Evolutionary conservation across 176 grass and related monocot species (phyloP).

Genomic region (Triticum timopheevii): DNA sequence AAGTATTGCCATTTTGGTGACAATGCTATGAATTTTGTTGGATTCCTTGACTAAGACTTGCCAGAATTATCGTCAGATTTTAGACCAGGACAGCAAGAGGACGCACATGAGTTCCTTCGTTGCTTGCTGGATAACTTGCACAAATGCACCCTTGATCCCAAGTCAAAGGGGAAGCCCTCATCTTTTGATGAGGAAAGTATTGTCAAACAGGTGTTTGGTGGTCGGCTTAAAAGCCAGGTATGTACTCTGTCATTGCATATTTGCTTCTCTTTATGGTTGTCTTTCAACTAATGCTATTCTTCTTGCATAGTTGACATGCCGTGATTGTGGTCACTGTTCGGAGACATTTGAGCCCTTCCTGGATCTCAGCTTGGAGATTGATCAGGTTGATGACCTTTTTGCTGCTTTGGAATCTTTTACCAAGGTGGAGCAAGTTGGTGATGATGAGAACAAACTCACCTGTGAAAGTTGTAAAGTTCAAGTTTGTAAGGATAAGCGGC

Average conservation of each 20-base stretch:
- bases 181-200: constrained; percentile 71
- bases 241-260: not conserved
- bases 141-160: constrained; percentile 48
- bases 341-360: constrained; percentile 85
- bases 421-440: constrained; percentile 76
- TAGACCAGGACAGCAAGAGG: constrained; percentile 68
- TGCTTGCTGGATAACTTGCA: constrained; percentile 82
- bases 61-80: constrained; percentile 83
- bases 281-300: constrained; percentile 18
- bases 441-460: constrained; percentile 67
- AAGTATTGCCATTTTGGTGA: not conserved
- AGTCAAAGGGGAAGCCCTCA: constrained; percentile 30
- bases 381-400: constrained; percentile 47
- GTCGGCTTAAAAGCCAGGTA: constrained; percentile 77
- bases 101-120: constrained; percentile 85
- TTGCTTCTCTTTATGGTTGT: constrained; percentile 4
- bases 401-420: constrained; percentile 85
- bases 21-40: constrained; percentile 11
- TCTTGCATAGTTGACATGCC: constrained; percentile 66
- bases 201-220: constrained; percentile 85
- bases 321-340: constrained; percentile 68
- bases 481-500: constrained; percentile 80
- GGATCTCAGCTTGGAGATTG: constrained; percentile 93
- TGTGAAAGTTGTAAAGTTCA: constrained; percentile 68
- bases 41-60: constrained; percentile 52